These are phyloP conservation scores for Naganishia vaughanmartiniae DNA, from an alignment of 768 basidiomycete species.

Conservation along the genomic window DNA sequence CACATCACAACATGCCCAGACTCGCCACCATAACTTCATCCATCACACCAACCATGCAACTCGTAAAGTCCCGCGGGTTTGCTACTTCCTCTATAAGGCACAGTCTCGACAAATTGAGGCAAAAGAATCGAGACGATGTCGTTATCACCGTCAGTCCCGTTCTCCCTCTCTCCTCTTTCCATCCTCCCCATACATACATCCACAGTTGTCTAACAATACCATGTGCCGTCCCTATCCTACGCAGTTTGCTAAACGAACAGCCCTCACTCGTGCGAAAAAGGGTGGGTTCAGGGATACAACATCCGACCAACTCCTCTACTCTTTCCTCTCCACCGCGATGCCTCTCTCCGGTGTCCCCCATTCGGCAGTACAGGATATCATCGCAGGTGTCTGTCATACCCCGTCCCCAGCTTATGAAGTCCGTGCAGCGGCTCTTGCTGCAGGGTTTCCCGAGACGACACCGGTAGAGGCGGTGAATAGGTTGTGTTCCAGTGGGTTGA, in stretches of 20 bases:
- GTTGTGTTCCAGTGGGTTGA: conserved; percentile 69
- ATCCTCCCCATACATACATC: background rate
- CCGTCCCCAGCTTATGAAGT: conserved; percentile 66
- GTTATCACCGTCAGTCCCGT: conserved; percentile 31
- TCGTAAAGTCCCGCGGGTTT: conserved; percentile 10
- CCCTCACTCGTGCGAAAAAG: conserved; percentile 59
- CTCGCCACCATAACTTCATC: conserved; percentile 8
- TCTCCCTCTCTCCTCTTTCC: too few species aligned
- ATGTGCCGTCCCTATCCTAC: too few species aligned
- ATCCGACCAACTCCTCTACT: conserved; percentile 41
- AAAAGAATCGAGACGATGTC: conserved; percentile 33
- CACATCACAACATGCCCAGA: background rate
- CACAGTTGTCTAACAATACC: background rate
- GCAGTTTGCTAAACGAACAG: conserved; percentile 35
- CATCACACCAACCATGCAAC: conserved; percentile 1
- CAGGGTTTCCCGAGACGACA: conserved; percentile 74
- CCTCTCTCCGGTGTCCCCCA: conserved; percentile 64
- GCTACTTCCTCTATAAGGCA: conserved; percentile 7
- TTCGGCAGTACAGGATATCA: conserved; percentile 68
- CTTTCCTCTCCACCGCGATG: conserved; percentile 60
- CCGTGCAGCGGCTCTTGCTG: conserved; percentile 70
- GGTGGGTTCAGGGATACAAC: conserved; percentile 72
- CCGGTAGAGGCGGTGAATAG: conserved; percentile 73
- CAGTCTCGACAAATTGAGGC: conserved; percentile 14
- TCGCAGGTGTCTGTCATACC: conserved; percentile 60